phyloP scores from a whole-genome alignment of 129 eudicot genomes.

The Arctium minus region DNA sequence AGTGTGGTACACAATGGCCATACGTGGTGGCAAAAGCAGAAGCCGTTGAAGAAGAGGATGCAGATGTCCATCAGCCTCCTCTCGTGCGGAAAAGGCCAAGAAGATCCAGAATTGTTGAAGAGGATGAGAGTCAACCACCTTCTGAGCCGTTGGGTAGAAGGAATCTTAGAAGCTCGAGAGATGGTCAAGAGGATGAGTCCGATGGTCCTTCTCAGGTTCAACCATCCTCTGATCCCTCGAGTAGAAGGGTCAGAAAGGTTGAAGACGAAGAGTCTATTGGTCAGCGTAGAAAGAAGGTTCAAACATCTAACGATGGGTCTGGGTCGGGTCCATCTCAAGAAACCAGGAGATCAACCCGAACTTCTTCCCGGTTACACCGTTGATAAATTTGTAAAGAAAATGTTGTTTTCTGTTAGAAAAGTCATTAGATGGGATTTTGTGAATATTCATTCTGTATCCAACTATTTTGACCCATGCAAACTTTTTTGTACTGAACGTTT shows the following conservation, averaged over 20 bases:
- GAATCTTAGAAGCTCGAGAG: slow-evolving; percentile 2
- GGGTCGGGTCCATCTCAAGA: slow-evolving; percentile 26
- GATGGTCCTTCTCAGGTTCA: slow-evolving; percentile 10
- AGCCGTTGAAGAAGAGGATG: slow-evolving; percentile 35
- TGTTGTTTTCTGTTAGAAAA: slow-evolving; percentile 1
- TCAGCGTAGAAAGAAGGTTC: slow-evolving; percentile 22
- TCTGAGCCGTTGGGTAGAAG: not conserved
- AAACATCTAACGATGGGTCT: slow-evolving; percentile 9
- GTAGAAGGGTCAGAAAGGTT: slow-evolving; percentile 11
- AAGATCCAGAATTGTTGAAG: slow-evolving; percentile 16
- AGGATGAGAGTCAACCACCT: not conserved
- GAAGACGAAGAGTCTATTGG: slow-evolving; percentile 20
- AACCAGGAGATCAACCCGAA: slow-evolving; percentile 45
- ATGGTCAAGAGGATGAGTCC: slow-evolving; percentile 1
- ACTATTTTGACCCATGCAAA: slow-evolving; percentile 1
- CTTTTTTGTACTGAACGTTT: not conserved
- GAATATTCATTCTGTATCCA: not conserved
- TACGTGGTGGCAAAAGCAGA: slow-evolving; percentile 48
- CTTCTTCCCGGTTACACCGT: slow-evolving; percentile 36
- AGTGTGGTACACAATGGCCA: slow-evolving; percentile 68
- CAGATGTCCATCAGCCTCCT: slow-evolving; percentile 24
- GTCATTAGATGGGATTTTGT: slow-evolving; percentile 4
- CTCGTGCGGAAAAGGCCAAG: slow-evolving; percentile 26
- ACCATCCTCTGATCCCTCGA: not conserved
- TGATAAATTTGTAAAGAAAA: not conserved